phyloP scores from a whole-genome alignment of 495 filamentous ascomycete species.

The Aspergillus hancockii region DNA sequence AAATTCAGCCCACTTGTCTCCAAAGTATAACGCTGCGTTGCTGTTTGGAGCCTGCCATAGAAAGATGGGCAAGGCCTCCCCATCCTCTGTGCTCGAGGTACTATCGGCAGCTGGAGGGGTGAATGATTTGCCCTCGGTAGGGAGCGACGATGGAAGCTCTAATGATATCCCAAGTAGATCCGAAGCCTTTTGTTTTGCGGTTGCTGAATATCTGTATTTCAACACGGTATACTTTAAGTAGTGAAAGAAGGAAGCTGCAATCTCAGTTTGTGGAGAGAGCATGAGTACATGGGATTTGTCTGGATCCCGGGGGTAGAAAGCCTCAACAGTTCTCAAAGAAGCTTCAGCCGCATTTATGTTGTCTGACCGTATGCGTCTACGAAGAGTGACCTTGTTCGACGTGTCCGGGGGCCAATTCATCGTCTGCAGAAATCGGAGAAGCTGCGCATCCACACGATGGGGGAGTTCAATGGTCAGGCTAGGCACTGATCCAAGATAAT shows the following conservation, averaged over 20 bases:
- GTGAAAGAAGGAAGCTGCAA: constrained; percentile 76
- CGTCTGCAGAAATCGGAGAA: constrained; percentile 57
- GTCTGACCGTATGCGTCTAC: constrained; percentile 64
- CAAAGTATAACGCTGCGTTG: constrained; percentile 77
- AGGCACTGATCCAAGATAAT: constrained; percentile 68
- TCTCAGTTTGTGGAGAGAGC: constrained; percentile 72
- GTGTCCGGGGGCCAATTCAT: constrained; percentile 65
- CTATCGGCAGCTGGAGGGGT: constrained; percentile 41
- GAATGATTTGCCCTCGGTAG: constrained; percentile 58
- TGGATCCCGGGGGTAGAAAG: constrained; percentile 72
- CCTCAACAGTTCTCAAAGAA: constrained; percentile 72
- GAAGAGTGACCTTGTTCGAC: constrained; percentile 56
- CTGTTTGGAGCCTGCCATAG: constrained; percentile 81
- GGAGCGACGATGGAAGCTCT: constrained; percentile 61
- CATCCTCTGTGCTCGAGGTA: constrained; percentile 8
- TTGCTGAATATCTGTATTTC: constrained; percentile 69
- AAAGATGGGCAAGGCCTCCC: constrained; percentile 55
- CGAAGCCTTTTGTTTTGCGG: constrained; percentile 40
- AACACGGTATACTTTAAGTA: constrained; percentile 76
- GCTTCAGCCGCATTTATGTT: constrained; percentile 60
- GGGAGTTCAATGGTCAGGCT: constrained; percentile 82
- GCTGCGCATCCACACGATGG: constrained; percentile 58
- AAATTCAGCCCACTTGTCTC: constrained; percentile 79
- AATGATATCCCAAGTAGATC: constrained; percentile 74
- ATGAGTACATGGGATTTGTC: constrained; percentile 69